These are phyloP conservation scores for Candolleomyces aberdarensis DNA, from an alignment of 768 basidiomycete genomes.

Conservation along the genomic window DNA sequence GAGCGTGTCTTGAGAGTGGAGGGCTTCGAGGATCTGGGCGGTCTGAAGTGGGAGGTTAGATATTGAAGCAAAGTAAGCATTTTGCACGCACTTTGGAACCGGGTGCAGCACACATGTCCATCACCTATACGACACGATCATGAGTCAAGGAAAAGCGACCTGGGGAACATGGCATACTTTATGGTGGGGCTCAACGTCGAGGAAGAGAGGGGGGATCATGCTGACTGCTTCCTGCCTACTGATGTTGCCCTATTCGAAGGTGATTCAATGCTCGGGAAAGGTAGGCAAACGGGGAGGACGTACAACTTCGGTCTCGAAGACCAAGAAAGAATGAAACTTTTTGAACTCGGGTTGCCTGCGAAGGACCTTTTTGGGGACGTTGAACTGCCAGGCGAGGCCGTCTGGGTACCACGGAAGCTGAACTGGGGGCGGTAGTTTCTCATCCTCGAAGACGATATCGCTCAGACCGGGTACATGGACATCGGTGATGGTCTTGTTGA, in stretches of 20 bases:
- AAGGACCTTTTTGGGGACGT: constrained; percentile 83
- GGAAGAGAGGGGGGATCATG: constrained; percentile 96
- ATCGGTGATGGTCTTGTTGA: constrained; percentile 76
- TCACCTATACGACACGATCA: constrained; percentile 47
- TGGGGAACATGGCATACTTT: constrained; percentile 38
- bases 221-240: constrained; percentile 97
- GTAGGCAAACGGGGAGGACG: constrained; percentile 19
- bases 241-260: constrained; percentile 72
- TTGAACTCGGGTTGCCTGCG: constrained; percentile 89
- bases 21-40: constrained; percentile 91
- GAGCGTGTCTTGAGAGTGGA: constrained; percentile 75
- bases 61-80: neutral
- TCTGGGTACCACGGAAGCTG: constrained; percentile 94
- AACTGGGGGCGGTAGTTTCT: constrained; percentile 71
- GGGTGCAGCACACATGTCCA: constrained; percentile 99
- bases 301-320: constrained; percentile 97
- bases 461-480: constrained; percentile 76
- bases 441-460: constrained; percentile 72
- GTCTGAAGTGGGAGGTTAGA: constrained; percentile 48
- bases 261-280: neutral
- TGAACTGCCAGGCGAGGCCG: constrained; percentile 95
- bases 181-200: constrained; percentile 94
- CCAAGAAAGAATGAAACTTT: constrained; percentile 92
- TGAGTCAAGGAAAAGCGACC: neutral
- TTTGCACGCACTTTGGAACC: constrained; percentile 76